Conservation (phyloP, 257 asterid genomes). For the Asclepias syriaca region DNA sequence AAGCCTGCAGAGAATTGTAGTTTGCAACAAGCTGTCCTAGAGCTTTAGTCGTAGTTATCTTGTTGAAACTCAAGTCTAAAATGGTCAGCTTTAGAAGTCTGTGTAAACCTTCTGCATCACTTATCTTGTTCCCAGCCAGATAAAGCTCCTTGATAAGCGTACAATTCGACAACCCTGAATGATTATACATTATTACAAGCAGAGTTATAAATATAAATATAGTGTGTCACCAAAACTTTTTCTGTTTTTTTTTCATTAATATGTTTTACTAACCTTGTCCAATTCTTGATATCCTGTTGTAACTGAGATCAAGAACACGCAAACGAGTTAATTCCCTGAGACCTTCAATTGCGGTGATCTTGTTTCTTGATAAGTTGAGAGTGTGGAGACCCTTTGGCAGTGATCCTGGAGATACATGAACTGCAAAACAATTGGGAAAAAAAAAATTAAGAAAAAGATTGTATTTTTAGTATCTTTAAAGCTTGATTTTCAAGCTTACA, state of each 20-base stretch:
- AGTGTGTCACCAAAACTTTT: not conserved
- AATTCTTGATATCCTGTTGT: slow-evolving; percentile 67
- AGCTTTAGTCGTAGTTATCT: slow-evolving; percentile 63
- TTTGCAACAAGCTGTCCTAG: slow-evolving; percentile 88
- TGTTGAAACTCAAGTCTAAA: slow-evolving; percentile 80
- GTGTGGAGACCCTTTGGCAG: slow-evolving; percentile 82
- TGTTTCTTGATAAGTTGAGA: slow-evolving; percentile 72
- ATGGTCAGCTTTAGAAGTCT: slow-evolving; percentile 67
- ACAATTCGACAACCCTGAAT: slow-evolving; percentile 61
- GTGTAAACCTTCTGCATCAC: slow-evolving; percentile 76
- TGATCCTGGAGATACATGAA: slow-evolving; percentile 58
- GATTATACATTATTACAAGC: slow-evolving; percentile 9
- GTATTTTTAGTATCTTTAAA: not conserved
- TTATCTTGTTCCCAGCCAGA: slow-evolving; percentile 82
- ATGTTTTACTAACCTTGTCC: slow-evolving; percentile 70
- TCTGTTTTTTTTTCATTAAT: too few species aligned
- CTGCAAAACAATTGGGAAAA: slow-evolving; percentile 35
- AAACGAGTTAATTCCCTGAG: slow-evolving; percentile 67
- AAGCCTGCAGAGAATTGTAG: slow-evolving; percentile 55
- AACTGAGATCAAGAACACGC: slow-evolving; percentile 79
- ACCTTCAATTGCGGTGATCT: slow-evolving; percentile 68
- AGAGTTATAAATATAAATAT: not conserved
- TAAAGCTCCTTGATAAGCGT: slow-evolving; percentile 64
- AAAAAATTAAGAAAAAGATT: not conserved
- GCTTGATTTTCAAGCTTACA: not conserved